Percentiles rank a stretch among this genome's conserved stretches.
These are phyloP conservation scores for Fusarium sp. DNA, from an alignment of 2,329 filamentous ascomycete genomes.

Conservation along the genomic window DNA sequence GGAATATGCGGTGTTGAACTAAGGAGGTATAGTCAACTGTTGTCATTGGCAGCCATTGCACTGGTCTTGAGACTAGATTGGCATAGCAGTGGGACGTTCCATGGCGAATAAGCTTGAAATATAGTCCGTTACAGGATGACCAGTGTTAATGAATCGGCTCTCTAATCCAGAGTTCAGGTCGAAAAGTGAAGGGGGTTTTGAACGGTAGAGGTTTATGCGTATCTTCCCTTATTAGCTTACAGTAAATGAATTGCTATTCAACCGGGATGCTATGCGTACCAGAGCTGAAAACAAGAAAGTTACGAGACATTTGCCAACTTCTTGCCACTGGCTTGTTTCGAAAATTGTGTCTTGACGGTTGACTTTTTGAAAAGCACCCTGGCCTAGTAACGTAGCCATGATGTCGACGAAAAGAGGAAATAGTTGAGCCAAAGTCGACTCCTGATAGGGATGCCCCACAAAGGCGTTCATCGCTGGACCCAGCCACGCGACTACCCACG, in stretches of 20 bases:
- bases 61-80: constrained; percentile 19
- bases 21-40: constrained; percentile 32
- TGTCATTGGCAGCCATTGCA: constrained; percentile 18
- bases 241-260: background rate
- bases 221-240: background rate
- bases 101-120: constrained; percentile 22
- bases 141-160: constrained; percentile 19
- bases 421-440: constrained; percentile 41
- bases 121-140: constrained; percentile 32
- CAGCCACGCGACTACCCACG: constrained; percentile 48
- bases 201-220: too few relatives aligned
- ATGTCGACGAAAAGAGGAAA: constrained; percentile 24
- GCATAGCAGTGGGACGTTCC: constrained; percentile 30
- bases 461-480: constrained; percentile 40
- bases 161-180: background rate
- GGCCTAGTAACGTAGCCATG: constrained; percentile 5
- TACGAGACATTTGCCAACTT: background rate
- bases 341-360: background rate
- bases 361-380: background rate
- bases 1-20: constrained; percentile 41
- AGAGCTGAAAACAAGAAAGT: constrained; percentile 4
- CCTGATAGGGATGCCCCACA: constrained; percentile 37
- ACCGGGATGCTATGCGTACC: background rate
- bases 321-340: constrained; percentile 26
- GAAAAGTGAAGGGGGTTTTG: background rate